phyloP scores from a whole-genome alignment of 164 flowering plant genomes.

The Buxus sempervirens region DNA sequence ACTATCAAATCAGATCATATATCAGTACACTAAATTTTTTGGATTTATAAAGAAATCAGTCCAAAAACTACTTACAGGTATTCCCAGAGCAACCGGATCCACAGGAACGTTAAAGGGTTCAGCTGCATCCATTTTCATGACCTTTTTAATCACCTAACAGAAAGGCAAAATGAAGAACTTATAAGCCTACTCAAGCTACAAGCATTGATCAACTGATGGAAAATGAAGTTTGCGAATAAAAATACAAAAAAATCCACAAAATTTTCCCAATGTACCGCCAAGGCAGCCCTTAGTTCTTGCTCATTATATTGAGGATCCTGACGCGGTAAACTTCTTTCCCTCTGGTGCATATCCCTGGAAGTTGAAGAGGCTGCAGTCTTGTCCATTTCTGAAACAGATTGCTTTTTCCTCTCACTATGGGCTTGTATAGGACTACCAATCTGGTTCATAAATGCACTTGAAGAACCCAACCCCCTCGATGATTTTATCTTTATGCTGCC shows the following conservation, averaged over 20 bases:
- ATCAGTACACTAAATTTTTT: neutral
- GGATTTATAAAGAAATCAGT: neutral
- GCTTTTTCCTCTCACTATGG: slow-evolving; percentile 23
- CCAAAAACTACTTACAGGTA: slow-evolving; percentile 64
- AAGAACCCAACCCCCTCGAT: slow-evolving; percentile 42
- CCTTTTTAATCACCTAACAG: slow-evolving; percentile 74
- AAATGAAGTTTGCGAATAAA: neutral
- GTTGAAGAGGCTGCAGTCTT: slow-evolving; percentile 10
- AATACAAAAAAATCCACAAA: neutral
- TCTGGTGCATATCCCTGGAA: slow-evolving; percentile 17
- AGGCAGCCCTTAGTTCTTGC: slow-evolving; percentile 55
- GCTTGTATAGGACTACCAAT: slow-evolving; percentile 17
- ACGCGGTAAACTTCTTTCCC: slow-evolving; percentile 23
- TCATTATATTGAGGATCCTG: slow-evolving; percentile 36
- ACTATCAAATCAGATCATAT: neutral
- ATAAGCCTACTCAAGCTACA: neutral
- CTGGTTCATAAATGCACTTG: slow-evolving; percentile 23
- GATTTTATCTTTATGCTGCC: slow-evolving; percentile 75
- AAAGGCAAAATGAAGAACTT: neutral
- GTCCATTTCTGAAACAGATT: slow-evolving; percentile 10
- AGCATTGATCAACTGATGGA: neutral
- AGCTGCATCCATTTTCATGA: slow-evolving; percentile 99
- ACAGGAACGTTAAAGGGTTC: slow-evolving; percentile 95
- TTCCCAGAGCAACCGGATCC: slow-evolving; percentile 85
- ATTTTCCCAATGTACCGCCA: slow-evolving; percentile 28